Conservation (phyloP, 768 basidiomycete species). For the Boletellus emodensis region DNA sequence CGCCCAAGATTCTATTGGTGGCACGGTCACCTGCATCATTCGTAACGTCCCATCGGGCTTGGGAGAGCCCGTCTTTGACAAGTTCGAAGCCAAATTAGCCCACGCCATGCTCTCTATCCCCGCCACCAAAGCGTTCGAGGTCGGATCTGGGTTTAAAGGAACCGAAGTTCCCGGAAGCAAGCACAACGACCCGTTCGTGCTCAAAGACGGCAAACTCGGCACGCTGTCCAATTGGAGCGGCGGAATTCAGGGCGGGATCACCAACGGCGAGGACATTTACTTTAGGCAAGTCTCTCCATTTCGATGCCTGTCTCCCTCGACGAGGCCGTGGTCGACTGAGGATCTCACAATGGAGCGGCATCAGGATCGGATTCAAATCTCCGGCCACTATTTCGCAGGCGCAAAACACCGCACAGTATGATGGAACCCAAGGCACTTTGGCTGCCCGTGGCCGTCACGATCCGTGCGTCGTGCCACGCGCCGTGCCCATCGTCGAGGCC, state of each 20-base stretch:
- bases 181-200: conserved; percentile 89
- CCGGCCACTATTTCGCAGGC: conserved; percentile 95
- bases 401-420: conserved; percentile 89
- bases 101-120: conserved; percentile 99
- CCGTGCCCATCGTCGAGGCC: conserved; percentile 95
- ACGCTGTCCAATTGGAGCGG: conserved; percentile 95
- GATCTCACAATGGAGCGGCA: too few species aligned
- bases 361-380: conserved; percentile 93
- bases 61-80: conserved; percentile 98
- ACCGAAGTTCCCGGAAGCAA: conserved; percentile 88
- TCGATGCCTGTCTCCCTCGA: too few species aligned
- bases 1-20: conserved; percentile 89
- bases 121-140: conserved; percentile 96
- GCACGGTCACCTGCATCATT: conserved; percentile 96
- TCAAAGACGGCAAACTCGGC: conserved; percentile 67
- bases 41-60: conserved; percentile 86
- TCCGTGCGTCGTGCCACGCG: conserved; percentile 95
- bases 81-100: conserved; percentile 91
- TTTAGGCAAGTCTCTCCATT: conserved; percentile 62
- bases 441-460: conserved; percentile 94
- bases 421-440: conserved; percentile 83
- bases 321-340: too few species aligned
- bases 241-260: conserved; percentile 96
- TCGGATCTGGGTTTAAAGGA: conserved; percentile 94
- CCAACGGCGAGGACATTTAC: conserved; percentile 96